Evolutionary conservation across 2,329 filamentous ascomycete genomes (phyloP), one percentile per base, ranked within the genome.

Genomic region (Clarireedia hainanense): DNA sequence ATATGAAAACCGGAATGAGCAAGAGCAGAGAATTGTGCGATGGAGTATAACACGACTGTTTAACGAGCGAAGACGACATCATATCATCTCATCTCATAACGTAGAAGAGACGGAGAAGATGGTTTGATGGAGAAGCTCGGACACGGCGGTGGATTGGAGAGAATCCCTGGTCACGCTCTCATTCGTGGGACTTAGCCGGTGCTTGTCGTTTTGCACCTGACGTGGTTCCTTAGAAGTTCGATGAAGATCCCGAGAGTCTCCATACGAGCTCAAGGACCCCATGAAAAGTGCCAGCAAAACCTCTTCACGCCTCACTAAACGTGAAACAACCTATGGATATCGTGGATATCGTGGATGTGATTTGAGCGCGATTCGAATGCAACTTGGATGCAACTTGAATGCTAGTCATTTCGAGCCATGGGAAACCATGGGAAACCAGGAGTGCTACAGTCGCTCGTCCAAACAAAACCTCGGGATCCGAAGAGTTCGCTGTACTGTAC

Each of bases 171-270:
- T 30, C 7, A 9, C 27, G 27, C 27, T 49, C 20, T 49, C 7
- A 54, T 50, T 54, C 45, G 52, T 42, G 17, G 27, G 34, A 6
- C 45, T 40, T 50, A 6, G 9, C 7, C 15, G 23, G 42, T 30
- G 34, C 40, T 47, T 49, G 5, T 30, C 45, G 30, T 30, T 40
- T 54, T 54, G 20, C 52, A 54, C 52, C 52, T 54, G 52, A 54
- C 52, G 52, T 54, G 52, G 52, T 54, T 54, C 52, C 52, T 54
- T 45, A 45, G 20, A 23, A 23, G 42, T 20, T 12, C 42, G 10
- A 20, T 26, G 42, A 20, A 45, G 20, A 5, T 17, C 42, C 20
- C 14, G 37, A 15, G 37, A 40, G 37, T 17, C 47, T 53, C 42
- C 30, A 14, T 4, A 37, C 7, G 27, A 30, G 27, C 27, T 30